Evolutionary conservation across 2,329 filamentous ascomycete genomes (phyloP).

Genomic region (Alternaria brassicicola): DNA sequence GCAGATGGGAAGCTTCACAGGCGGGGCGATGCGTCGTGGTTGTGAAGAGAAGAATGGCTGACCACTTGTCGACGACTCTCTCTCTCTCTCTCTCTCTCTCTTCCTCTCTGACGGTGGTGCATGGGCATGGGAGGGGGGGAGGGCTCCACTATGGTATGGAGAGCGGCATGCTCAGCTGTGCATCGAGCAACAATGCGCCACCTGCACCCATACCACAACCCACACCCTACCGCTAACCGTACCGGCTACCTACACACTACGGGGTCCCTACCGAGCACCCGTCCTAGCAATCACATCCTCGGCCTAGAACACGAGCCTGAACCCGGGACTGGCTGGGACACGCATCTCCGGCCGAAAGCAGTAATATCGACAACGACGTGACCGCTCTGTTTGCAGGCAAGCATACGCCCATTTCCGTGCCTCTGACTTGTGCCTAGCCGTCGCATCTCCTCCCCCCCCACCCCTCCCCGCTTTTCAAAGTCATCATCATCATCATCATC

Average conservation of each 20-base stretch:
- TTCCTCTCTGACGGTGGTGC: background rate
- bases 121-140: background rate
- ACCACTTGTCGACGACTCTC: background rate
- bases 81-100: too few species aligned
- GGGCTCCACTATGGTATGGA: conserved; percentile 14
- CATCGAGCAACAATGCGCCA: conserved; percentile 14
- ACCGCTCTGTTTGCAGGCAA: background rate
- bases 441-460: background rate
- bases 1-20: background rate
- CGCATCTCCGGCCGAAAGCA: background rate
- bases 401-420: background rate
- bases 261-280: conserved; percentile 6
- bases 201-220: conserved; percentile 9
- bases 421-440: background rate
- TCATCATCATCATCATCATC: background rate
- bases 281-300: background rate
- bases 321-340: background rate
- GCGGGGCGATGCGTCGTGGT: background rate
- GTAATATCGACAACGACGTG: background rate
- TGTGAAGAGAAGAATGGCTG: background rate
- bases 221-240: background rate
- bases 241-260: conserved; percentile 4
- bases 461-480: background rate
- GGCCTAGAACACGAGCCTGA: conserved; percentile 2
- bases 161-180: conserved; percentile 11